Percentiles rank a stretch among this genome's conserved stretches.
phyloP scores from a whole-genome alignment of 2,329 filamentous ascomycete genomes.

The Scedosporium aurantiacum region DNA sequence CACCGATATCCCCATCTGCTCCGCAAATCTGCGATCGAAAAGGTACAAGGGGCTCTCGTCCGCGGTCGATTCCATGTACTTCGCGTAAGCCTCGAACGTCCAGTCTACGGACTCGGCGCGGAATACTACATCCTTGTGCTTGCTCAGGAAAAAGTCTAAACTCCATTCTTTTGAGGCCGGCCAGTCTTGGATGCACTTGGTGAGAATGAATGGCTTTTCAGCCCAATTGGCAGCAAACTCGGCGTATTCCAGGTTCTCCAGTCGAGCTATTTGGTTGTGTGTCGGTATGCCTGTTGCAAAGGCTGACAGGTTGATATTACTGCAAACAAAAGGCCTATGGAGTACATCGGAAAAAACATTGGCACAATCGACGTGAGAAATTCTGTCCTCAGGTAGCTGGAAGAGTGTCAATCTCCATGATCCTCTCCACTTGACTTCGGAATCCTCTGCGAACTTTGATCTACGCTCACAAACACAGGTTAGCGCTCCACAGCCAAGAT shows the following conservation, averaged over 20 bases:
- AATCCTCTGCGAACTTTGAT: neutral
- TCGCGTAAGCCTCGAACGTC: conserved; percentile 67
- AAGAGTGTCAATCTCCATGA: conserved; percentile 70
- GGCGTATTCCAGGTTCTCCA: conserved; percentile 56
- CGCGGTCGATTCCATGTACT: conserved; percentile 67
- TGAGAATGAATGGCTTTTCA: conserved; percentile 75
- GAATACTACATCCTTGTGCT: conserved; percentile 59
- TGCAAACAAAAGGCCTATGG: conserved; percentile 83
- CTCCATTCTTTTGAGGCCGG: conserved; percentile 67
- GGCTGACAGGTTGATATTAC: conserved; percentile 56
- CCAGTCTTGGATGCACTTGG: conserved; percentile 71
- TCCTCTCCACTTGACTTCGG: conserved; percentile 1
- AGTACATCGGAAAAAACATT: conserved; percentile 83
- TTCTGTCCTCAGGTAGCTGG: conserved; percentile 36
- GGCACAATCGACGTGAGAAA: conserved; percentile 56
- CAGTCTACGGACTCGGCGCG: conserved; percentile 91
- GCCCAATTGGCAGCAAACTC: conserved; percentile 72
- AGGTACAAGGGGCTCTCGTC: conserved; percentile 91
- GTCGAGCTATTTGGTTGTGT: conserved; percentile 59
- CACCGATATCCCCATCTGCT: conserved; percentile 69
- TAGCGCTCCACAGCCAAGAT: neutral
- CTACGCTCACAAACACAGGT: neutral
- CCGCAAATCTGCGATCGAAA: conserved; percentile 77
- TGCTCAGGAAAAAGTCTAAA: conserved; percentile 50
- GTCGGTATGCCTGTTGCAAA: conserved; percentile 63